Evolutionary conservation across 257 asterid genomes (phyloP).

Genomic region (Solanum paucissectum): DNA sequence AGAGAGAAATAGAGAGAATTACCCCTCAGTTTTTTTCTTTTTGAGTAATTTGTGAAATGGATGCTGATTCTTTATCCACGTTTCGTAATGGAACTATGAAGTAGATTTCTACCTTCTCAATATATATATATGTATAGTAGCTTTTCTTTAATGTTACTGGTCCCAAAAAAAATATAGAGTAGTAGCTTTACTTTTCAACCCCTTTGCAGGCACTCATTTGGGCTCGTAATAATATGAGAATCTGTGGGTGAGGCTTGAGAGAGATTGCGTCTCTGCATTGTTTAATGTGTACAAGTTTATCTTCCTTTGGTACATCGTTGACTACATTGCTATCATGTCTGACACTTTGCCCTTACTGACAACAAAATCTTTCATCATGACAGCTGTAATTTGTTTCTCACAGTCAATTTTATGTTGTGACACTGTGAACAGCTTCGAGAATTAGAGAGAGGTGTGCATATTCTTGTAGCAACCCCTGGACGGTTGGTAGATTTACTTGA

Average conservation of each 20-base stretch:
- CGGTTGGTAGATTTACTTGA: conserved; percentile 90
- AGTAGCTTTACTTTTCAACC: not conserved
- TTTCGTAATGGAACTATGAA: not conserved
- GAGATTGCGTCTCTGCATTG: not conserved
- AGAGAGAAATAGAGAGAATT: not conserved
- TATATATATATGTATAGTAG: not conserved
- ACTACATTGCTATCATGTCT: not conserved
- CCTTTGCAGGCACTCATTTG: not conserved
- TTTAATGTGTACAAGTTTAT: not conserved
- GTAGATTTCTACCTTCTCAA: not conserved
- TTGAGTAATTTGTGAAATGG: not conserved
- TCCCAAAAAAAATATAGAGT: not conserved
- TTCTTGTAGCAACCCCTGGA: conserved; percentile 95
- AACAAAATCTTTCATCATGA: not conserved
- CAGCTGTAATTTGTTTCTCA: not conserved
- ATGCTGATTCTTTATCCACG: not conserved
- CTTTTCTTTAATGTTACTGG: not conserved
- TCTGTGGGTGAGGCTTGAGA: not conserved
- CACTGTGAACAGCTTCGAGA: conserved; percentile 61
- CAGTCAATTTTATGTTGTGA: not conserved
- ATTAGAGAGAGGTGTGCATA: conserved; percentile 88
- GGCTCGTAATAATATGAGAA: not conserved
- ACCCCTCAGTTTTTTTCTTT: not conserved
- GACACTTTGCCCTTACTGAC: not conserved
- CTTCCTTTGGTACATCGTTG: not conserved